Evolutionary conservation across 495 filamentous ascomycete species (phyloP), one percentile per base, ranked within the genome.

Genomic region (Aspergillus indologenus): DNA sequence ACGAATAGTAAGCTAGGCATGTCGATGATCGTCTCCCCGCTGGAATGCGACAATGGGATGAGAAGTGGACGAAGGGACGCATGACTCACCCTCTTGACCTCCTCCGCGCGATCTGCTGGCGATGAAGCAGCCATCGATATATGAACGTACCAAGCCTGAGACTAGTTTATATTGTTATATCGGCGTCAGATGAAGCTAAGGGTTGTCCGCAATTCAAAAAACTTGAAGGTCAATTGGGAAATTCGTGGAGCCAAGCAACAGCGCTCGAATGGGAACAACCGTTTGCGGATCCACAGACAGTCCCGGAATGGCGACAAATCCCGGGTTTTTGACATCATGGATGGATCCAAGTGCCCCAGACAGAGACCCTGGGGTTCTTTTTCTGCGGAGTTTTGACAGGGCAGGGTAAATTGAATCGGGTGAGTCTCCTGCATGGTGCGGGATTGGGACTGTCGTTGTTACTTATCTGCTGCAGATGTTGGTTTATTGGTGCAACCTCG

Each of bases 51-150:
- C 21, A 40, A 54, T 43, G 15, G 18, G 47, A 20, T 18, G 54
- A 12, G 11, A 45, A 23, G 6, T 18, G 31, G 23, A 42, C 21
- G 23, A 46, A 57, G 31, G n/a, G 56, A 20, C 34, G 15, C 49
- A 17, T 51, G 60, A 75, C 76, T 75, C 65, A 79, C 76, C 52
- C 60, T 70, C 59, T 69, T 73, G 60, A 79, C 76, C 66, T 79
- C 76, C 19, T 78, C 74, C 26, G 76, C 76, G 56, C 76, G 74
- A 22, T 60, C 66, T 21, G 63, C 58, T 15, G 66, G 48, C 45
- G 65, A 47, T 26, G 63, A 59, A 34, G 40, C 60, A 24, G 67
- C 64, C 70, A 75, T 75, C 44, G 56, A 53, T 63, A 42, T 34
- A 42, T 34, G n/a, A 14, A 31, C 17, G 46, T 20, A 12, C 9